A percentile compares a stretch with the other conserved stretches of the same genome.
Conservation (phyloP, 148 eudicot species). For the Limonium bicolor region DNA sequence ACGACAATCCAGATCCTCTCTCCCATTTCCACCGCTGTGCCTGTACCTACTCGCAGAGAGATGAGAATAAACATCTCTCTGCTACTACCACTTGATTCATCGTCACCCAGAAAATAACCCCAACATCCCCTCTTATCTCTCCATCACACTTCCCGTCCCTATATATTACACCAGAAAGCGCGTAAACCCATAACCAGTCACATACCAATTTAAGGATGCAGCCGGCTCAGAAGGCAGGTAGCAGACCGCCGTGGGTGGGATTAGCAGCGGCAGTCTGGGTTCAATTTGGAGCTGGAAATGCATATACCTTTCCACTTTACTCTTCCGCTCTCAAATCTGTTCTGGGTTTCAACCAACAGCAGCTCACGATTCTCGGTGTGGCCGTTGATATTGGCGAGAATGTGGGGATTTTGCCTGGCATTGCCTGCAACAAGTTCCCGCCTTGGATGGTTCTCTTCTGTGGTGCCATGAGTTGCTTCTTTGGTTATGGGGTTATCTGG, state of each 20-base stretch:
- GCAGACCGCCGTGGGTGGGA: constrained; percentile 78
- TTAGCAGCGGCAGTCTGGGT: constrained; percentile 58
- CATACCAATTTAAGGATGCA: too few species aligned
- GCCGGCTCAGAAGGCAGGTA: constrained; percentile 31
- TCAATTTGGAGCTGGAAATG: constrained; percentile 58
- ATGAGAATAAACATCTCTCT: too few species aligned
- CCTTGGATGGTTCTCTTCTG: constrained; percentile 61
- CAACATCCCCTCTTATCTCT: too few species aligned
- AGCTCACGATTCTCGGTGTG: constrained; percentile 67
- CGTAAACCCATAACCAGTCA: too few species aligned
- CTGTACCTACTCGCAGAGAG: too few species aligned
- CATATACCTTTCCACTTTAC: constrained; percentile 53
- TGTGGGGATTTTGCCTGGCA: constrained; percentile 52
- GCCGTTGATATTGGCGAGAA: constrained; percentile 75
- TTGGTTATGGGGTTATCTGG: constrained; percentile 68
- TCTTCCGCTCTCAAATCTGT: constrained; percentile 61
- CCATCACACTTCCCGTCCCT: too few species aligned
- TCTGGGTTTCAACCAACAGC: constrained; percentile 48
- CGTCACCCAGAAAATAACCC: too few species aligned
- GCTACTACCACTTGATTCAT: too few species aligned
- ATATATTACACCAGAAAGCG: too few species aligned
- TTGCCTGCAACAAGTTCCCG: constrained; percentile 41
- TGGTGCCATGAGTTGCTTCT: constrained; percentile 40
- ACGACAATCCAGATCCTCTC: too few species aligned
- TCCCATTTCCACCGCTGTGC: too few species aligned